phyloP scores from a whole-genome alignment of 176 grass and related monocot species.

The Cenchrus americanus region DNA sequence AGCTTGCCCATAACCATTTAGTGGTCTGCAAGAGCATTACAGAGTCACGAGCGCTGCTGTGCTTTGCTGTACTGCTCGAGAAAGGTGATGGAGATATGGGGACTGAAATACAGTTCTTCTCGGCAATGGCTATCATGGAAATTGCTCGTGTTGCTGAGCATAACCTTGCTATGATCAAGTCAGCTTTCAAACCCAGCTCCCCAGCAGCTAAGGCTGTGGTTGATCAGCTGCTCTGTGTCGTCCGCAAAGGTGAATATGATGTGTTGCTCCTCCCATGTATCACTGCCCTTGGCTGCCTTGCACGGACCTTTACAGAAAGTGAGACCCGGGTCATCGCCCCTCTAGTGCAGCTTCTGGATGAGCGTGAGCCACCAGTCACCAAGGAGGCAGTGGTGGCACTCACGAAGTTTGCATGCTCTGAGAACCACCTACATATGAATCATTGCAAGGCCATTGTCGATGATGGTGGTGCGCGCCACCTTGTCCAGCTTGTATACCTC shows the following conservation, averaged over 20 bases:
- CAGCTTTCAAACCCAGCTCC: conserved; percentile 89
- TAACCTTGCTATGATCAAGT: conserved; percentile 61
- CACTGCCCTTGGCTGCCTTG: conserved; percentile 73
- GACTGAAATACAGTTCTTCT: conserved; percentile 58
- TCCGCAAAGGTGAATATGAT: conserved; percentile 59
- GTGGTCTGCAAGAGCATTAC: conserved; percentile 86
- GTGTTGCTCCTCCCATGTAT: conserved; percentile 74
- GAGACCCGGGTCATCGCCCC: conserved; percentile 70
- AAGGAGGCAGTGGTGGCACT: conserved; percentile 81
- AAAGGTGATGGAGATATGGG: conserved; percentile 65
- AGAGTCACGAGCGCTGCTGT: conserved; percentile 82
- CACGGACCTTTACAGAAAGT: conserved; percentile 76
- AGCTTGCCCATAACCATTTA: conserved; percentile 63
- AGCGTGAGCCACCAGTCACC: conserved; percentile 58
- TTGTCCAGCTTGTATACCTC: conserved; percentile 87
- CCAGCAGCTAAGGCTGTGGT: conserved; percentile 71
- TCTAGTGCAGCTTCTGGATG: conserved; percentile 82
- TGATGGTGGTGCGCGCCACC: conserved; percentile 62
- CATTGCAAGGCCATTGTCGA: conserved; percentile 83
- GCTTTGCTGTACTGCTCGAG: conserved; percentile 81
- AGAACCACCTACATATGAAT: conserved; percentile 73
- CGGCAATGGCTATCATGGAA: conserved; percentile 84
- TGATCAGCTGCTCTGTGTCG: conserved; percentile 74
- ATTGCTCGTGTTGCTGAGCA: conserved; percentile 76
- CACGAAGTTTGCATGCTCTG: conserved; percentile 74